Percentiles rank a stretch among this genome's conserved stretches.
phyloP scores from a whole-genome alignment of 106 monocot species.

The Alisma plantagoaquatica region DNA sequence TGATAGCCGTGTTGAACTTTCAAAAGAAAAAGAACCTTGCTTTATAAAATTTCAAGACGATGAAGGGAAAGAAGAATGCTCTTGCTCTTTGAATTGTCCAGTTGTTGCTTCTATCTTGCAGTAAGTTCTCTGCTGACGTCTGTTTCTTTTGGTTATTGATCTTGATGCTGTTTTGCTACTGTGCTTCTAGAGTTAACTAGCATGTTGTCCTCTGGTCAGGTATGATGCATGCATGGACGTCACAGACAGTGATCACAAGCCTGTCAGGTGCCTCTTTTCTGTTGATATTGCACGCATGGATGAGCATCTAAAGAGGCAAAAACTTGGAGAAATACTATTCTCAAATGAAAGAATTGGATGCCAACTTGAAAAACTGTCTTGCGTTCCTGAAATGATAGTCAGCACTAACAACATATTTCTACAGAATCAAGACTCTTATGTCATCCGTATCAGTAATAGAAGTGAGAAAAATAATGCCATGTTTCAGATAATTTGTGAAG shows the following conservation, averaged over 20 bases:
- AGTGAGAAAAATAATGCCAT: slow-evolving; percentile 28
- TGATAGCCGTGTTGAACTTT: slow-evolving; percentile 31
- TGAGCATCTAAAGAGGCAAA: slow-evolving; percentile 24
- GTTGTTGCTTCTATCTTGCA: slow-evolving; percentile 35
- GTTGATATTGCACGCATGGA: slow-evolving; percentile 42
- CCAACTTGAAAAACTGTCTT: slow-evolving; percentile 20
- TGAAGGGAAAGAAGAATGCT: no score
- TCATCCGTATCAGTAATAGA: slow-evolving; percentile 37
- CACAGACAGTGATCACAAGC: slow-evolving; percentile 59
- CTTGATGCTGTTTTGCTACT: no score
- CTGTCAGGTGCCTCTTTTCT: slow-evolving; percentile 47
- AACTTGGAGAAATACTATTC: slow-evolving; percentile 25
- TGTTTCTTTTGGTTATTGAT: no score
- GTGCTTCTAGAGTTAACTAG: no score
- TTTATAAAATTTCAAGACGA: no score
- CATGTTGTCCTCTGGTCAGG: no score
- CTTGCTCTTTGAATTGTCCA: slow-evolving; percentile 47
- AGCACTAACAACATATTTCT: slow-evolving; percentile 43
- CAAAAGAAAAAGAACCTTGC: no score
- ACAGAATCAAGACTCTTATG: slow-evolving; percentile 28
- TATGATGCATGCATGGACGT: slow-evolving; percentile 63
- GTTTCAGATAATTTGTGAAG: slow-evolving; percentile 40
- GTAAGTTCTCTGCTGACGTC: no score
- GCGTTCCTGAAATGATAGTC: slow-evolving; percentile 39
- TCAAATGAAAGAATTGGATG: slow-evolving; percentile 27